phyloP scores from a whole-genome alignment of 2,329 filamentous ascomycete species.

The Hypoxylon sp. region DNA sequence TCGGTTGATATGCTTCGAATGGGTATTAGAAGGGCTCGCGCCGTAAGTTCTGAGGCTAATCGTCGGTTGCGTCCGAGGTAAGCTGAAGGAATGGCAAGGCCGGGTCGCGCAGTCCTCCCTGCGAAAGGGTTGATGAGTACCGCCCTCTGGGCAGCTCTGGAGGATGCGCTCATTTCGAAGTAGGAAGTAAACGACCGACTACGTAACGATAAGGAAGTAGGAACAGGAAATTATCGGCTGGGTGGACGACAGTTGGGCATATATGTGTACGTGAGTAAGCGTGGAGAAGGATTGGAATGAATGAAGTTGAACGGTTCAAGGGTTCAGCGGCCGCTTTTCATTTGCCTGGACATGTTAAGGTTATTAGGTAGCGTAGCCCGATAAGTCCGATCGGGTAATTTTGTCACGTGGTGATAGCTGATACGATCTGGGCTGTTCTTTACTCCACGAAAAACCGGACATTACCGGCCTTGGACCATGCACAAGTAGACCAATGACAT shows the following conservation, averaged over 20 bases:
- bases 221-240: constrained; percentile 2
- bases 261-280: constrained; percentile 28
- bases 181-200: constrained; percentile 14
- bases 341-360: constrained; percentile 16
- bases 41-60: constrained; percentile 61
- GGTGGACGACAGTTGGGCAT: constrained; percentile 7
- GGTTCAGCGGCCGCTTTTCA: constrained; percentile 22
- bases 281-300: constrained; percentile 37
- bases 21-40: constrained; percentile 70
- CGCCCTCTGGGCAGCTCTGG: constrained; percentile 68
- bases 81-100: constrained; percentile 61
- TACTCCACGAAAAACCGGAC: constrained; percentile 20
- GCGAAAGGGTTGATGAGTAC: constrained; percentile 65
- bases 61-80: constrained; percentile 61
- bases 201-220: constrained; percentile 6
- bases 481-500: constrained; percentile 14
- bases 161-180: constrained; percentile 67
- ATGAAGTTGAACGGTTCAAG: constrained; percentile 28
- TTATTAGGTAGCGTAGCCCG: constrained; percentile 29
- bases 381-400: constrained; percentile 39
- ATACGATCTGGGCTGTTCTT: constrained; percentile 21
- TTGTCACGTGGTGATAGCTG: constrained; percentile 42
- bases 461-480: constrained; percentile 20
- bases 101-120: constrained; percentile 62
- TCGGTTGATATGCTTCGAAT: constrained; percentile 70